phyloP scores from a whole-genome alignment of 768 basidiomycete species.

The Russula griseocarnosa region DNA sequence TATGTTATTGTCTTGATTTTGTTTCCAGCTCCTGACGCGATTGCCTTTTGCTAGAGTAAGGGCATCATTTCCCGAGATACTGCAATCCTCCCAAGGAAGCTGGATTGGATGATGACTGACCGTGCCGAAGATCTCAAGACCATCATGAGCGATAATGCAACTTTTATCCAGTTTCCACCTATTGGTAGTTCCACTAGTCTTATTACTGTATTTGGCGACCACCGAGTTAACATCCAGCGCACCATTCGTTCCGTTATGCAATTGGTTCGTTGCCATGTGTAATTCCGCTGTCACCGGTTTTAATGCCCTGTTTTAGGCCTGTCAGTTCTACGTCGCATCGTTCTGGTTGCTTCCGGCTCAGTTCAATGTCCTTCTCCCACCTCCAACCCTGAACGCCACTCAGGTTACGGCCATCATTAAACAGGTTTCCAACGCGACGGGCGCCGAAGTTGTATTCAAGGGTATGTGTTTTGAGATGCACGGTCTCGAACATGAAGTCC shows the following conservation, averaged over 20 bases:
- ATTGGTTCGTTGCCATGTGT: slow-evolving; percentile 58
- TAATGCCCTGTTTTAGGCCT: slow-evolving; percentile 55
- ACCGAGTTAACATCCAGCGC: slow-evolving; percentile 88
- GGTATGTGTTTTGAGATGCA: slow-evolving; percentile 98
- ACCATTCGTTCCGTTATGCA: slow-evolving; percentile 94
- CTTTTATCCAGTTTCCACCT: slow-evolving; percentile 89
- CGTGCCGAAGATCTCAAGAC: slow-evolving; percentile 88
- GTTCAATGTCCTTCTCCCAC: slow-evolving; percentile 87
- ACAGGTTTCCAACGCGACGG: slow-evolving; percentile 79
- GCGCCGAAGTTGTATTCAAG: slow-evolving; percentile 95
- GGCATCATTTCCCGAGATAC: slow-evolving; percentile 88
- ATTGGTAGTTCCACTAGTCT: slow-evolving; percentile 90
- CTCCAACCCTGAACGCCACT: slow-evolving; percentile 71
- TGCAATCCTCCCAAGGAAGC: slow-evolving; percentile 89
- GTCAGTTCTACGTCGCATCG: slow-evolving; percentile 94
- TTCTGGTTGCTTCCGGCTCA: slow-evolving; percentile 94
- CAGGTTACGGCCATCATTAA: slow-evolving; percentile 83
- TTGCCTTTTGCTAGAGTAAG: slow-evolving; percentile 57
- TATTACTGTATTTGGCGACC: slow-evolving; percentile 91
- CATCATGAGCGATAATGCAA: slow-evolving; percentile 95
- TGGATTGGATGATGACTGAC: slow-evolving; percentile 99
- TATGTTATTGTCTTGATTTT: slow-evolving; percentile 34
- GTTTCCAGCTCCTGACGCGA: neutral
- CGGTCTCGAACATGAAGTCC: slow-evolving; percentile 87
- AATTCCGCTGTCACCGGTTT: slow-evolving; percentile 23